phyloP scores from a whole-genome alignment of 177 flowering plant genomes.

The Vitis hybrid region DNA sequence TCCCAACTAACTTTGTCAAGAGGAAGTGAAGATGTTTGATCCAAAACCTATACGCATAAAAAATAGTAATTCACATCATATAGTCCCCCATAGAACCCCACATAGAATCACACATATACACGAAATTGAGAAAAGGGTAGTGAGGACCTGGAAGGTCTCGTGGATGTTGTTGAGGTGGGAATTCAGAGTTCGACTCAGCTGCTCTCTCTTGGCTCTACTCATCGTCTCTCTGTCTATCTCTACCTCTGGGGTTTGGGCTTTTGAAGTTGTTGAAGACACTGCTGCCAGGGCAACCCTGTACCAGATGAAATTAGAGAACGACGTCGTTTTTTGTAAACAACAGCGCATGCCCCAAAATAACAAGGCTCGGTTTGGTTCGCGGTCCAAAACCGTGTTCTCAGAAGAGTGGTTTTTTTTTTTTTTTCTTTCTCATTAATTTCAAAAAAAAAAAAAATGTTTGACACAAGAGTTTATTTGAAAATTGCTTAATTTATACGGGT shows the following conservation, averaged over 20 bases:
- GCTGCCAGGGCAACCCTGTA: background rate
- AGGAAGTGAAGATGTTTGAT: conserved; percentile 50
- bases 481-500: no score
- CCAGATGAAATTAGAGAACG: background rate
- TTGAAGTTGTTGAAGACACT: background rate
- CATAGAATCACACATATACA: background rate
- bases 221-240: conserved; percentile 27
- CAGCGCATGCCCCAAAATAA: no score
- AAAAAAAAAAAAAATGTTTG: no score
- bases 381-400: no score
- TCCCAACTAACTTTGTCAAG: conserved; percentile 72
- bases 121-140: background rate
- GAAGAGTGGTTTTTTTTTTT: no score
- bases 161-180: conserved; percentile 59
- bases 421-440: no score
- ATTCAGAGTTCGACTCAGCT: conserved; percentile 36
- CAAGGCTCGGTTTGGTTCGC: no score
- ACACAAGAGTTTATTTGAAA: no score
- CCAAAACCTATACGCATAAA: conserved; percentile 42
- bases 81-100: background rate
- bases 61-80: background rate
- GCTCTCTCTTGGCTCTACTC: conserved; percentile 52
- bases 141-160: conserved; percentile 71
- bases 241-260: background rate
- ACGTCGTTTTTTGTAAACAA: background rate